Base-by-base conservation (phyloP, 148 eudicot genomes). In the Amaranthus palmeri region DNA sequence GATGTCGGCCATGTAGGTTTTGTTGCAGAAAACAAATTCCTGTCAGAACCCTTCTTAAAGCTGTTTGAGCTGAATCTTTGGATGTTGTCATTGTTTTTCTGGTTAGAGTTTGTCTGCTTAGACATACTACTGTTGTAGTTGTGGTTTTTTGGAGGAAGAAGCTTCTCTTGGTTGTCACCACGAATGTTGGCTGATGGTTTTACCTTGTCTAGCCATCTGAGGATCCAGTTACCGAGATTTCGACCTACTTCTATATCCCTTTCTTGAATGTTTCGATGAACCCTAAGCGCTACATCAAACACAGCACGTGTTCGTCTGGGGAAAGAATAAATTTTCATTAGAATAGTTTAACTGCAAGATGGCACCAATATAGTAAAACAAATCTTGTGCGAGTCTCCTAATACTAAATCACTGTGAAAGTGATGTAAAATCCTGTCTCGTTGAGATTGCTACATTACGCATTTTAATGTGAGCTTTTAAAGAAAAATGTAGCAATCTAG, bases 141-240 rank as follows among this genome's bases (percentile, higher is more conserved):
- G 46, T 78, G 72, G 54, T 62, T 69, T 50, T 81, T 73, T 40
- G 78, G 81, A 25, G 65, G 83, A 40, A 77, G 81, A 25, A 62
- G 83, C 55, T 69, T 69, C 65, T 68, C 80, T 7, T 59, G 55
- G 8, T 81, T 41, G 14, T 66, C 61, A 36, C 81, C 82, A 67
- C 89, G 81, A 55, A 93, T 91, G 61, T 91, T 86, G 73, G 98
- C 98, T 0, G 92, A 84, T 49, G 97, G 98, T 82, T 93, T 93
- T 77, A 84, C 76, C 66, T 45, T 79, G 83, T 91, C 89, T 4
- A 91, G 91, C 76, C 84, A 80, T 50, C 92, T 84, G 59, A 90
- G 96, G 74, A 93, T 88, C 84, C 96, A 67, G 81, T 90, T 90
- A 3, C 96, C 96, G 3, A 93, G 77, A 70, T 67, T 93, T 72